phyloP scores from a whole-genome alignment of 805 yeast species.

The Candida tammaniensis region DNA sequence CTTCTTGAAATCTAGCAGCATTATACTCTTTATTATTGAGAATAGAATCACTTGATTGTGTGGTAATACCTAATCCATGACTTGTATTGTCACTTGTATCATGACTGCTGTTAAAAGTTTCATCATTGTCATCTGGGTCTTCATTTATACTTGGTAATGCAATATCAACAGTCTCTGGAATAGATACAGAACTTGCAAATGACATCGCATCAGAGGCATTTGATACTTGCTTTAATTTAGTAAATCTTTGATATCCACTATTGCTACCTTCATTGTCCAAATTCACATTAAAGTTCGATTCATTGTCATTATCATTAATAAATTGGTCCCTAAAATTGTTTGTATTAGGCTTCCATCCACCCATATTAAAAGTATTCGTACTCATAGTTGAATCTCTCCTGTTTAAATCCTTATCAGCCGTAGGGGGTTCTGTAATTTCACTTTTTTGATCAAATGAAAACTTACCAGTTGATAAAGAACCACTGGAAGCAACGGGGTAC shows the following conservation, averaged over 20 bases:
- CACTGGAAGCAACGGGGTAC: constrained; percentile 24
- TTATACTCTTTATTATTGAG: constrained; percentile 21
- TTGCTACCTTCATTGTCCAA: constrained; percentile 13
- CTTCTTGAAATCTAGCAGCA: constrained; percentile 24
- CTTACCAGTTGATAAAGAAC: constrained; percentile 29
- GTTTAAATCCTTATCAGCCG: constrained; percentile 13
- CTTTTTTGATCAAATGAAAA: constrained; percentile 17
- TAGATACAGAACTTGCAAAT: constrained; percentile 27
- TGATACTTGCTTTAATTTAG: constrained; percentile 23
- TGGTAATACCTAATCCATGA: constrained; percentile 11
- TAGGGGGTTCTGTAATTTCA: constrained; percentile 14
- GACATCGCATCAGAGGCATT: constrained; percentile 19
- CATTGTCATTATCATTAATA: constrained; percentile 43
- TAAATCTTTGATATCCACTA: constrained; percentile 29
- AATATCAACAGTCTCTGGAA: constrained; percentile 41
- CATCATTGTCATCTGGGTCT: constrained; percentile 22
- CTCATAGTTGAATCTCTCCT: constrained; percentile 36
- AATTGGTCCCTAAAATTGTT: constrained; percentile 47
- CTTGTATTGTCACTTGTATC: constrained; percentile 6
- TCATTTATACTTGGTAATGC: constrained; percentile 36
- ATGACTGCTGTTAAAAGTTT: constrained; percentile 13
- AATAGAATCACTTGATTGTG: constrained; percentile 21
- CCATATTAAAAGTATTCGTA: constrained; percentile 42
- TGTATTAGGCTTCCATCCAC: constrained; percentile 61
- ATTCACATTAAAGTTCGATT: constrained; percentile 27